Percentiles rank a stretch among this genome's conserved stretches.
Conservation (phyloP, 202 grass and related monocot species). For the Schoenoplectus triqueter region DNA sequence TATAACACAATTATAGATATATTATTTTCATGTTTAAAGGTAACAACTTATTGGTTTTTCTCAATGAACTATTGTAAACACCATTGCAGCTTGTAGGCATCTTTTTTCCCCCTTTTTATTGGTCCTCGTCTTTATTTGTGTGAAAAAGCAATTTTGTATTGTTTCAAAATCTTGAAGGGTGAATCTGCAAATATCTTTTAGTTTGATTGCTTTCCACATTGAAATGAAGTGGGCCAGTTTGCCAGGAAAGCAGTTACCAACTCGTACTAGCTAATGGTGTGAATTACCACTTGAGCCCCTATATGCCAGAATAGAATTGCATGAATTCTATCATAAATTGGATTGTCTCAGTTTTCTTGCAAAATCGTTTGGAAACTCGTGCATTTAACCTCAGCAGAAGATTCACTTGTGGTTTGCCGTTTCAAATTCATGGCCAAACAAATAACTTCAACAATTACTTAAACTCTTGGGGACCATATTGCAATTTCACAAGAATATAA, state of each 20-base stretch:
- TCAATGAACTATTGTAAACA: neutral
- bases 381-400: neutral
- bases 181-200: slow-evolving; percentile 8
- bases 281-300: slow-evolving; percentile 16
- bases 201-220: slow-evolving; percentile 1
- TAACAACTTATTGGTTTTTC: neutral
- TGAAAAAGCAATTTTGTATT: neutral
- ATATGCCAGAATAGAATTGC: neutral
- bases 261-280: slow-evolving; percentile 3
- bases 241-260: slow-evolving; percentile 22
- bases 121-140: slow-evolving; percentile 8
- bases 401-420: neutral
- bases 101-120: neutral
- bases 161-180: neutral
- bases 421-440: neutral
- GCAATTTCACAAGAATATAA: neutral
- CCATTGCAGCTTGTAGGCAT: neutral
- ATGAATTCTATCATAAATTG: neutral
- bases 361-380: neutral
- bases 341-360: neutral
- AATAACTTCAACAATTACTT: neutral
- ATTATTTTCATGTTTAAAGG: neutral
- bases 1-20: neutral
- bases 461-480: slow-evolving; percentile 5
- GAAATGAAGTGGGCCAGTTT: slow-evolving; percentile 33